Conservation (phyloP, 371 early-diverging fungal genomes). For the Mortierella sp. region DNA sequence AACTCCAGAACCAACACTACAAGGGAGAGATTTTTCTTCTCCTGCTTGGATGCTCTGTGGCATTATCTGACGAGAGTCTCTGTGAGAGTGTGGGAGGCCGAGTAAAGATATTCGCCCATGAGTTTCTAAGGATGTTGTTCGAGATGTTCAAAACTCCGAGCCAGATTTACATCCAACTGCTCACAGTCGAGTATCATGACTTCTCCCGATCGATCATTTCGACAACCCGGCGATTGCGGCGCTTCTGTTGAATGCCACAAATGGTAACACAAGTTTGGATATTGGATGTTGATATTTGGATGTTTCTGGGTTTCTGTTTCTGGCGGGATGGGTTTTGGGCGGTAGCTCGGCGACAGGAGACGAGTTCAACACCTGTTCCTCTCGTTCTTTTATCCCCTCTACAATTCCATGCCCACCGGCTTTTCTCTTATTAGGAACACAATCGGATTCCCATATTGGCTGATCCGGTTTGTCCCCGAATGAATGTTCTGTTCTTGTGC, state of each 20-base stretch:
- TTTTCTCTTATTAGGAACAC: constrained; percentile 25
- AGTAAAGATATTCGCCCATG: constrained; percentile 8
- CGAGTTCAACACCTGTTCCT: neutral
- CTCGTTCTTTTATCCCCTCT: neutral
- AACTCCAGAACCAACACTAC: constrained; percentile 14
- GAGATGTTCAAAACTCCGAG: neutral
- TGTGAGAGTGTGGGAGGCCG: neutral
- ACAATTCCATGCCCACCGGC: neutral
- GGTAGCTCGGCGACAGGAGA: neutral
- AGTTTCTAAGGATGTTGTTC: neutral
- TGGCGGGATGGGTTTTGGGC: too few relatives aligned
- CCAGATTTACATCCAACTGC: neutral
- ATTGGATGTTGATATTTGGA: too few relatives aligned
- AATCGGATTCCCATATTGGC: constrained; percentile 26
- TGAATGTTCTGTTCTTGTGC: constrained; percentile 23
- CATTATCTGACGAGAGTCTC: constrained; percentile 2
- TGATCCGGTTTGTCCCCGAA: constrained; percentile 19
- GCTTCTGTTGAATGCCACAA: neutral
- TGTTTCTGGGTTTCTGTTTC: too few relatives aligned
- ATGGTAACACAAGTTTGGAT: constrained; percentile 5
- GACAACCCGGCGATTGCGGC: neutral
- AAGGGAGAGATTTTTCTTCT: constrained; percentile 18
- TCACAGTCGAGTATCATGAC: neutral
- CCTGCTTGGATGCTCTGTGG: constrained; percentile 28
- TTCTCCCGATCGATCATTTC: too few relatives aligned